These are phyloP conservation scores for Hagleromyces aurorensis DNA, from an alignment of 805 yeast genomes.

Conservation along the genomic window DNA sequence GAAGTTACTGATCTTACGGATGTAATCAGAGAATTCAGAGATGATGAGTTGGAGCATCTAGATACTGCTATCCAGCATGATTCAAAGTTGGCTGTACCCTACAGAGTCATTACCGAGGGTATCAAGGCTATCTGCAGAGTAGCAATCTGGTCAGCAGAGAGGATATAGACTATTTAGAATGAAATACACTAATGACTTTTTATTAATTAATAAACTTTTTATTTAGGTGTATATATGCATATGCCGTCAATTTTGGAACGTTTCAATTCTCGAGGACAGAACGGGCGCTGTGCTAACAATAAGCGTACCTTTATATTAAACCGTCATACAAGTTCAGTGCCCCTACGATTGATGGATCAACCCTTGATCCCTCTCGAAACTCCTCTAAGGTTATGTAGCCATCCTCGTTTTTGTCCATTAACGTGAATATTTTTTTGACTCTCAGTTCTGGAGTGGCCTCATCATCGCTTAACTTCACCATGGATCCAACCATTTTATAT, in stretches of 20 bases:
- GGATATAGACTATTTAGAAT: too few relatives aligned
- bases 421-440: constrained; percentile 68
- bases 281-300: too few relatives aligned
- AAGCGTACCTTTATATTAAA: constrained; percentile 44
- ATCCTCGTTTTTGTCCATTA: constrained; percentile 63
- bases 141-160: constrained; percentile 91
- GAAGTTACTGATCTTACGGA: constrained; percentile 53
- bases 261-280: too few relatives aligned
- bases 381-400: constrained; percentile 73
- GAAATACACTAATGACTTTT: too few relatives aligned
- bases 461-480: constrained; percentile 82
- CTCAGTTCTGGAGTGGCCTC: constrained; percentile 89
- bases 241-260: too few relatives aligned
- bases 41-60: constrained; percentile 90
- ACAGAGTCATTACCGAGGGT: constrained; percentile 77
- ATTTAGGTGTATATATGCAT: too few relatives aligned
- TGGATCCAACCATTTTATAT: constrained; percentile 91
- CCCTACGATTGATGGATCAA: constrained; percentile 66
- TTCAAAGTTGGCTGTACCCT: constrained; percentile 89
- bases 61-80: constrained; percentile 90
- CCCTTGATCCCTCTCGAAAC: constrained; percentile 70
- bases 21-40: constrained; percentile 70
- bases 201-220: too few relatives aligned
- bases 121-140: constrained; percentile 74
- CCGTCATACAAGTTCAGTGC: constrained; percentile 80